Evolutionary conservation across 768 basidiomycete species (phyloP).

Genomic region (Termitomyces sp.): DNA sequence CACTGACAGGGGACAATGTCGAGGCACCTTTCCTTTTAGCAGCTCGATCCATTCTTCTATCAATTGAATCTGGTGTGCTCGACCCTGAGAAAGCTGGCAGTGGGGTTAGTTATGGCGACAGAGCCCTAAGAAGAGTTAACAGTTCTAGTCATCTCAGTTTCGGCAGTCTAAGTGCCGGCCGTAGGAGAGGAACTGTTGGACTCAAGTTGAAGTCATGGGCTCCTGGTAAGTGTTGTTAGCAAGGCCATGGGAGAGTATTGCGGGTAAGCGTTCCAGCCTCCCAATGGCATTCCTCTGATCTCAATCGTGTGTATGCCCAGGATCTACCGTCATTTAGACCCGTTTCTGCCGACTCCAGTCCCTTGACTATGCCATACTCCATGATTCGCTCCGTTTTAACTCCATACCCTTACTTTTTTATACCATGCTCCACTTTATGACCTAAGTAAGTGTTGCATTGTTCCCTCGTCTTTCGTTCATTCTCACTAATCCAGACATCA

Average conservation of each 20-base stretch:
- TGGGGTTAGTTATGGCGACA: slow-evolving; percentile 95
- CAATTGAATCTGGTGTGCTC: slow-evolving; percentile 85
- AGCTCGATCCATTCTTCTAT: slow-evolving; percentile 81
- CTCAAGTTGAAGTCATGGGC: slow-evolving; percentile 59
- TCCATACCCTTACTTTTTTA: slow-evolving; percentile 33
- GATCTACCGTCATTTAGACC: not conserved
- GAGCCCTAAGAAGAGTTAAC: slow-evolving; percentile 85
- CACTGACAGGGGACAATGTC: slow-evolving; percentile 87
- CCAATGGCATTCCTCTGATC: not conserved
- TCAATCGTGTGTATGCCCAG: not conserved
- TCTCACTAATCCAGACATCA: slow-evolving; percentile 1
- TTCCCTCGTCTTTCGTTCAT: not conserved
- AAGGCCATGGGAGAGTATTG: not conserved
- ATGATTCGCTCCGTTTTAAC: slow-evolving; percentile 5
- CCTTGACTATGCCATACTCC: slow-evolving; percentile 1
- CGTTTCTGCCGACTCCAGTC: not conserved
- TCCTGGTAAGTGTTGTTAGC: slow-evolving; percentile 63
- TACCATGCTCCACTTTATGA: slow-evolving; percentile 29
- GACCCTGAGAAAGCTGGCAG: slow-evolving; percentile 94
- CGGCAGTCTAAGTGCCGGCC: slow-evolving; percentile 70
- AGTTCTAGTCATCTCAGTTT: slow-evolving; percentile 88
- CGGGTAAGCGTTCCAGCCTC: not conserved
- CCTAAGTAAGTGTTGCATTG: slow-evolving; percentile 8
- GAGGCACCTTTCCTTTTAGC: slow-evolving; percentile 89
- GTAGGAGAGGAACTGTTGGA: slow-evolving; percentile 55